Evolutionary conservation across 2,329 filamentous ascomycete species (phyloP), one percentile per base, ranked within the genome.

Genomic region (Trichoderma endophyticum): DNA sequence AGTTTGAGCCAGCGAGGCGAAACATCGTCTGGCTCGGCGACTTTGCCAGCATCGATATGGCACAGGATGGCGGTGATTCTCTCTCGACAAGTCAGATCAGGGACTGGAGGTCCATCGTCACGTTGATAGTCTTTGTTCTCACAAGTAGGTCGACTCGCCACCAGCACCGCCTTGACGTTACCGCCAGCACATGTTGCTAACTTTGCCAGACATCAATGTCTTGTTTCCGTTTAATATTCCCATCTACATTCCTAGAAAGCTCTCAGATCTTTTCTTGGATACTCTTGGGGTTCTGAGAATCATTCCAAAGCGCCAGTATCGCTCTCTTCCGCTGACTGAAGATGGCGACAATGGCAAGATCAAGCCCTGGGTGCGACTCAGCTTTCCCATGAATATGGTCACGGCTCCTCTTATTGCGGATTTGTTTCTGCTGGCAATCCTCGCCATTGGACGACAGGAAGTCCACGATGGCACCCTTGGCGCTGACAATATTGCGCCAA

Each of bases 381-480:
- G 81, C 3, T 88, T 93, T 51, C 91, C 90, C 6, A 83, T 93
- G 81, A 92, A 93, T 78, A 90, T 92, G 74, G 83, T 93, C 59
- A 93, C 91, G 0, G 90, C 90, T 1, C 92, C 92, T 0, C 80
- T 93, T 18, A 87, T 93, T 71, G 91, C 90, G 1, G 90, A 92
- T 75, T 85, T 93, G 1, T 93, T 93, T 75, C 82, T 93, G 26
- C 86, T 93, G 6, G 91, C 91, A 51, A 92, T 93, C 65, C 77
- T 85, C 26, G 91, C 91, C 6, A 93, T 93, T 76, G 90, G 90
- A 1, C 82, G 86, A 26, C 75, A 86, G 71, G 92, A 93, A 80
- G 90, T 93, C 0, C 83, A 87, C n/a, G 91, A 88, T 76, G 92
- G 91, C 2, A 93, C 89, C 0, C 79, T 92, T 8, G 91, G 91